Evolutionary conservation across 2,329 filamentous ascomycete genomes (phyloP).

Genomic region (Arthrinium phaeospermum): DNA sequence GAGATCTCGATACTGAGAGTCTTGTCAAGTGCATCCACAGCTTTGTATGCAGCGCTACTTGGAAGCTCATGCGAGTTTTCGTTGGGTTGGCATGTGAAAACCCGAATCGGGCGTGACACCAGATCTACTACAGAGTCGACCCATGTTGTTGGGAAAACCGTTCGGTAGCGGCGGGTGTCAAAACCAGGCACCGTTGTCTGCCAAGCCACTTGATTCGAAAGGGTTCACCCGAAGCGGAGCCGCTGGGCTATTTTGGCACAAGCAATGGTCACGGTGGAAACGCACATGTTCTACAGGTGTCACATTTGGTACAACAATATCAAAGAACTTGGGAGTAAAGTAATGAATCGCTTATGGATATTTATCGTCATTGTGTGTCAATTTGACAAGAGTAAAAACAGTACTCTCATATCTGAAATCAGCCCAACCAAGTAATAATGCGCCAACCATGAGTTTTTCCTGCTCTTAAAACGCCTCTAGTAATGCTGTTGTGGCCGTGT

Average conservation of each 20-base stretch:
- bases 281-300: neutral
- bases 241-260: neutral
- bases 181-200: slow-evolving; percentile 6
- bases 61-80: neutral
- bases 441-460: slow-evolving; percentile 8
- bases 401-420: neutral
- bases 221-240: neutral
- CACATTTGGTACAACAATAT: neutral
- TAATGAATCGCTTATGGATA: slow-evolving; percentile 1
- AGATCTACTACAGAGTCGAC: neutral
- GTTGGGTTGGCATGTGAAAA: slow-evolving; percentile 18
- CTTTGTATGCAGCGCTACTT: neutral
- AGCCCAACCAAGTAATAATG: slow-evolving; percentile 11
- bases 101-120: neutral
- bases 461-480: slow-evolving; percentile 9
- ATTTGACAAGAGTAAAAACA: neutral
- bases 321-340: neutral
- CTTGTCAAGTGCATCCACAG: neutral
- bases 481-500: neutral
- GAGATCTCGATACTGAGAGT: neutral
- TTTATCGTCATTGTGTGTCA: slow-evolving; percentile 2
- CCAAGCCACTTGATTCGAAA: neutral
- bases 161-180: neutral
- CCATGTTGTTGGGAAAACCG: slow-evolving; percentile 16
- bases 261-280: neutral